Evolutionary conservation across 1,139 yeast genomes (phyloP), one percentile per base, ranked within the genome.

Genomic region (Blastobotrys capitulatus): DNA sequence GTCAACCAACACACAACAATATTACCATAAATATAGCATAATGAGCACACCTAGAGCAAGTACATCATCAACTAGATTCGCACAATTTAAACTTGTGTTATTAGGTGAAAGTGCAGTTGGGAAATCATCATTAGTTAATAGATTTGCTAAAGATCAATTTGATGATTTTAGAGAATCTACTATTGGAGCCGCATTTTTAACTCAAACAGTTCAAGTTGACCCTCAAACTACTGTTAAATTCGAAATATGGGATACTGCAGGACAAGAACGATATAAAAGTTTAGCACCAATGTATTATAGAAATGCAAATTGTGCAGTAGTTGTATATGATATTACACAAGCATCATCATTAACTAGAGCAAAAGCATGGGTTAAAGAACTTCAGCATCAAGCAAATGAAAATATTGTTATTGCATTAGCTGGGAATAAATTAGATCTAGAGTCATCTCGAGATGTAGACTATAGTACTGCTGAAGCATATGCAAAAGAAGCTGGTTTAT

Each of bases 81-180:
- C 78, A 22, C 89, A 83, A 68, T 83, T 90, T 65, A 92, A 92
- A 68, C 76, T 92, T 50, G 98, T 90, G 5, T 77, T 90, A 46
- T 74, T 90, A 38, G 86, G 74, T 68, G 98, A 92, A 67, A 92
- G 97, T 2, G 97, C 98, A 1, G 98, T 92, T 39, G 98, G 98
- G 48, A 92, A 92, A 66, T 78, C 72, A 6, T 89, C 97, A 2
- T 81, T 92, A 26, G 98, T 92, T 25, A 86, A 89, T 61, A 76
- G 98, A 59, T 94, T 92, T 65, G 97, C 92, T 20, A 87, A 90
- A 40, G 94, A 90, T 65, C 86, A 95, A 29, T 94, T 92, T 66
- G 96, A 90, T 61, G 96, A 89, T 63, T 79, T 86, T 70, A 78
- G 97, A 60, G 97, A 92, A 68, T 86, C 96, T 22, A 92, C 97